Evolutionary conservation across 1,284 basidiomycete species (phyloP), one percentile per base, ranked within the genome.

Genomic region (Puccinia novopanici): DNA sequence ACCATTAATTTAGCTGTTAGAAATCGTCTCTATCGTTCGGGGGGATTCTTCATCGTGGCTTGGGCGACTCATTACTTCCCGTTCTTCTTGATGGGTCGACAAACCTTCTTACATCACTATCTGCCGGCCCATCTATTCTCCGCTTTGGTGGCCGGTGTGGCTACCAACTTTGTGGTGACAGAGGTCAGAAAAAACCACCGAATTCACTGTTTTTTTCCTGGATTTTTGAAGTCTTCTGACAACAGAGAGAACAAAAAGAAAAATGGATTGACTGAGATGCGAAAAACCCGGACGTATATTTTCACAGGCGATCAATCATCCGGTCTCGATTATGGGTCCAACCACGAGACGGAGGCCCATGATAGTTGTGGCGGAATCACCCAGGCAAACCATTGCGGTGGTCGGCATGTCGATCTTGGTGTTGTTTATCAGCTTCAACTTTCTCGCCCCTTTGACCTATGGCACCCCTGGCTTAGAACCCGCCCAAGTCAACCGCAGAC

Each of bases 41-140:
- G 92, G 30, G 94, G 96, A 50, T 98, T 98, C 89, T 98, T 99
- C 89, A 87, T 95, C 74, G 87, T 94, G 54, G 90, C 96, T 13
- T 99, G 97, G 97, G 91, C 90, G 9, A 93, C 92, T 82, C 97
- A 99, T 87, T 99, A 98, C 88, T 88, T 93, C 85, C 97, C 97
- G 15, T 99, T 99, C 90, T 99, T 93, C 91, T 89, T 98, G 50
- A 98, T 99, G 94, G 92, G 90, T 84, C 93, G 97, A 76, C 97
- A 99, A 85, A 89, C 96, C 48, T 98, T 98, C 89, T 88, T 99
- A 55, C 96, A 99, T 86, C 96, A 99, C 87, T 99, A 99, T 86
- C 91, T 99, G 10, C 96, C 96, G 6, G 87, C 87, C 22, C 87
- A 88, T 86, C 89, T 99, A 57, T 92, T 93, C 34, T 95, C 94